Base-by-base conservation (phyloP, 441 rosid genomes). In the Erysimum cheiri region DNA sequence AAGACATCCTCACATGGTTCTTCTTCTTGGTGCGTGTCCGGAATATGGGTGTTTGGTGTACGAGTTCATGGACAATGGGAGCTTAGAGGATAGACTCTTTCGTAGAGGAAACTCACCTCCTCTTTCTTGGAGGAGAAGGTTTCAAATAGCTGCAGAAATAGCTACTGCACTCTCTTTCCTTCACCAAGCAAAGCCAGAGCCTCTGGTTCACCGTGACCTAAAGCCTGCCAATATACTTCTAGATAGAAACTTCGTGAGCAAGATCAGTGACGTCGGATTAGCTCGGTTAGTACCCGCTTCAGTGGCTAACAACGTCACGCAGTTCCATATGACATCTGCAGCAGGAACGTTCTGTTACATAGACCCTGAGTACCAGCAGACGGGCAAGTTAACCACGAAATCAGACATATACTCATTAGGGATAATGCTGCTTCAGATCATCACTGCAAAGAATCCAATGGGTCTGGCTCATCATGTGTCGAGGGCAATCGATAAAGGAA, bases 1-100 rank as follows among this genome's bases (percentile, higher is more conserved):
- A 32, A 84, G 96, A 69, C 96, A 89, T 69, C 96, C 96, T 41
- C 77, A 87, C 80, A 87, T 89, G 92, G 96, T 89, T 63, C 88
- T 89, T 55, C 87, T 89, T 5, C 83, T 89, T 22, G 92, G 96
- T 39, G 96, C 92, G 0, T 87, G 96, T 67, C 91, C 92, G 0
- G 92, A 83, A 36, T 87, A 85, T 48, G 96, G 96, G 9, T 83
- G 88, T 77, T 78, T 89, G 69, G 89, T 87, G 3, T 89, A 89
- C 58, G 96, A 89, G 77, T 80, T 75, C 74, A 82, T 89, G 92
- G 85, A 83, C 6, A 75, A 80, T 19, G 91, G 92, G 26, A 89
- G 91, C 77, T 77, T 89, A 75, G 96, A 89, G 59, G 96, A 89
- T 57, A 75, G 88, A 60, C 84, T 89, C 46, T 72, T 84, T 22